A percentile compares a stretch with the other conserved stretches of the same genome.
Evolutionary conservation across 306 rosid genomes (phyloP).

Genomic region (Quercus dentata): DNA sequence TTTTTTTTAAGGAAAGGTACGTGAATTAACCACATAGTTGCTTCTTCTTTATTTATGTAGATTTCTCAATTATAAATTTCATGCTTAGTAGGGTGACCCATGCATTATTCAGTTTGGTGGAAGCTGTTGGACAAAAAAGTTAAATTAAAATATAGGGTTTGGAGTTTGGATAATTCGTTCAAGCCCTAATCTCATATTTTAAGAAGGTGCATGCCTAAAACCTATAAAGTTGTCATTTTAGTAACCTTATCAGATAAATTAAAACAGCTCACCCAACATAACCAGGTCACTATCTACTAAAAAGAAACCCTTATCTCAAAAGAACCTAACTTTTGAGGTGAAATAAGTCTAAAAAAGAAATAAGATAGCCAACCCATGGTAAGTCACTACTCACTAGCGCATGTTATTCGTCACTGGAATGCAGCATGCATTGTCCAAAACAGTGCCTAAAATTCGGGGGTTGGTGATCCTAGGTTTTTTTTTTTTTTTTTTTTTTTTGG

Average conservation of each 20-base stretch:
- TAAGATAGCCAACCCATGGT: not conserved
- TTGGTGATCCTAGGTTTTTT: conserved; percentile 18
- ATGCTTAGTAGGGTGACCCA: not conserved
- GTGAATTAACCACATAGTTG: too few species aligned
- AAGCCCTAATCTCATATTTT: conserved; percentile 6
- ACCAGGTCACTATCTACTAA: conserved; percentile 14
- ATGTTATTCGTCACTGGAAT: not conserved
- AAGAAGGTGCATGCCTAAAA: not conserved
- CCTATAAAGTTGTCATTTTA: not conserved
- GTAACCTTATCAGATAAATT: not conserved
- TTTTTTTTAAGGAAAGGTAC: too few species aligned
- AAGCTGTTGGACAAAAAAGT: conserved; percentile 6
- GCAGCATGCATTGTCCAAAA: not conserved
- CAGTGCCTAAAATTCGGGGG: conserved; percentile 7
- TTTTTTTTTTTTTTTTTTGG: too few species aligned
- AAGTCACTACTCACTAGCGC: too few species aligned
- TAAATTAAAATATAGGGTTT: not conserved
- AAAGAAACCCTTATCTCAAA: conserved; percentile 17
- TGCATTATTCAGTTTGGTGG: conserved; percentile 2
- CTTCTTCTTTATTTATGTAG: conserved; percentile 8
- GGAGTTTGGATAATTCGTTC: conserved; percentile 17
- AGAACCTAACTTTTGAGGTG: conserved; percentile 11
- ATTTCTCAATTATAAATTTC: not conserved
- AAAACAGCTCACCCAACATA: not conserved
- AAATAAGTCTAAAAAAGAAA: not conserved